Base-by-base conservation (phyloP, 2,329 filamentous ascomycete genomes). In the Xenoacremonium recifei region DNA sequence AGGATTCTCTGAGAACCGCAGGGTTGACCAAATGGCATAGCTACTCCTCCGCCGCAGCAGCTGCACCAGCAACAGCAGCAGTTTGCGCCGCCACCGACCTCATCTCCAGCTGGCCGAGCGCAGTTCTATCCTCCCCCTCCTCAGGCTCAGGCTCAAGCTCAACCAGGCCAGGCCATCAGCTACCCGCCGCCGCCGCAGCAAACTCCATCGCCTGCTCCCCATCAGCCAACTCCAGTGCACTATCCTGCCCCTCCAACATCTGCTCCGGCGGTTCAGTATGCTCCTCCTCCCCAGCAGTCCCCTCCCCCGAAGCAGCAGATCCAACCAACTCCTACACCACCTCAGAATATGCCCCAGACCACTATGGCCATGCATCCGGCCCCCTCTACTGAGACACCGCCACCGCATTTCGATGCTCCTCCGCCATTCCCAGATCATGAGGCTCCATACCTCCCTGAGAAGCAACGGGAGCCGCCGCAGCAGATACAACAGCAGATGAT, bases 71-170 rank as follows among this genome's bases (percentile, higher is more conserved):
- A 57, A 12, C 56, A 69, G 45, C 67, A 68, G 37, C 68, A 65
- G 47, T 75, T 73, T 52, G 70, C 71, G 34, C 64, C 67, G 35
- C 72, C 72, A 15, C 71, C 73, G 21, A 69, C 66, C 5, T 76
- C 73, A 17, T 68, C 72, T 36, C 71, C 73, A 3, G 68, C 70
- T 31, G 67, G 65, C 55, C 66, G 68, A 48, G 62, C 68, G 17
- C 69, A 68, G 34, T 74, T 72, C 59, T 75, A 72, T 35, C 64
- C 71, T 37, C 65, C 71, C 39, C 69, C 70, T 11, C 66, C 69
- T n/a, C 58, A 62, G 13, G 55, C 56, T 40, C n/a, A n/a, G 55
- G 62, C 69, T 13, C 58, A 62, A 13, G 55, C 57, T 40, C 56
- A 63, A 34, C 51, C 61, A 10, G 58, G 58, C 4, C 62, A 62